These are phyloP conservation scores for Russula olivacea DNA, from an alignment of 768 basidiomycete genomes.

Conservation along the genomic window DNA sequence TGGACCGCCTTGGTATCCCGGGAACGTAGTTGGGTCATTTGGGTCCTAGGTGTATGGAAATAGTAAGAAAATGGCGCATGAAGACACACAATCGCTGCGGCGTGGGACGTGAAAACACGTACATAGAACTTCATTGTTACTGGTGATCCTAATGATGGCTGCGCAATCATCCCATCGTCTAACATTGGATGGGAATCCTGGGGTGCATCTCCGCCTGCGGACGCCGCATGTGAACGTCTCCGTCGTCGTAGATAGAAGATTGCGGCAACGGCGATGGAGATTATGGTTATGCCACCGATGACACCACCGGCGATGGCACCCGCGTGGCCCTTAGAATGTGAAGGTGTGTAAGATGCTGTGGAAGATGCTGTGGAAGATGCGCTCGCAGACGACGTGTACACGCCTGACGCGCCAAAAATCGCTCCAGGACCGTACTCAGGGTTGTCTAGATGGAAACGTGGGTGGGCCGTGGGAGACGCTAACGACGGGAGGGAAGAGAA, in stretches of 20 bases:
- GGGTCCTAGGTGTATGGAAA: not conserved
- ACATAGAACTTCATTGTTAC: not conserved
- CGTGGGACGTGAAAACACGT: not conserved
- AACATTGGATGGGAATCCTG: not conserved
- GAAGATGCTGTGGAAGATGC: not conserved
- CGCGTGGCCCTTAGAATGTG: no score
- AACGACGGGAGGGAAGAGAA: not conserved
- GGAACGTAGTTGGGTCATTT: not conserved
- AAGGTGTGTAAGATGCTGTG: no score
- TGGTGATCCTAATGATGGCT: not conserved
- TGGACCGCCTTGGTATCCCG: not conserved
- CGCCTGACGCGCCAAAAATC: not conserved
- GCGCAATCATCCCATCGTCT: not conserved
- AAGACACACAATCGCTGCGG: not conserved
- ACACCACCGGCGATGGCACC: no score
- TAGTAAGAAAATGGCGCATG: no score
- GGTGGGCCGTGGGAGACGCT: not conserved
- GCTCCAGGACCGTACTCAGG: constrained; percentile 2
- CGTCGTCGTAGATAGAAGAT: not conserved
- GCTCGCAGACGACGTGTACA: not conserved
- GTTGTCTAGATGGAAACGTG: not conserved
- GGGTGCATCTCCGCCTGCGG: not conserved
- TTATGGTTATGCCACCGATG: not conserved
- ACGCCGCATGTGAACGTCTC: not conserved
- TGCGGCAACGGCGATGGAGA: not conserved